Percentiles rank a stretch among this genome's conserved stretches.
phyloP scores from a whole-genome alignment of 2,329 filamentous ascomycete genomes.

The Xylariaceae sp. region DNA sequence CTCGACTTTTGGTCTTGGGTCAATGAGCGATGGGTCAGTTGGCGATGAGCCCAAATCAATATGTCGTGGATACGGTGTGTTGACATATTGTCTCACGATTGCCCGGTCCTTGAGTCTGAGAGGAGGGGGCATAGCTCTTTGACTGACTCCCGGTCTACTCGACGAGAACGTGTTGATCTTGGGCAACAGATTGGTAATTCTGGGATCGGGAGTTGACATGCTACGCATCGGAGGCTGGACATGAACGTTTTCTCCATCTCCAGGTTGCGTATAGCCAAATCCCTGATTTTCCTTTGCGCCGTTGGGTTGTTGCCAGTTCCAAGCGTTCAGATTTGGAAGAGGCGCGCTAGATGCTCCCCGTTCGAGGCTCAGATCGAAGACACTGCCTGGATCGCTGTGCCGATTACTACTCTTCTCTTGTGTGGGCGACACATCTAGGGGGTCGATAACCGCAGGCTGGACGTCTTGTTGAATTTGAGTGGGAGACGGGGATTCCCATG shows the following conservation, averaged over 20 bases:
- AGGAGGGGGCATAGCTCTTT: slow-evolving; percentile 19
- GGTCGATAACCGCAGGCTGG: not conserved
- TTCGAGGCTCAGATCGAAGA: slow-evolving; percentile 13
- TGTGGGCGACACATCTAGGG: not conserved
- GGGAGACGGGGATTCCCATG: not conserved
- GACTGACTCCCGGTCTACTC: slow-evolving; percentile 11
- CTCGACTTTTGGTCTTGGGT: too few species aligned
- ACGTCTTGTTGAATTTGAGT: not conserved
- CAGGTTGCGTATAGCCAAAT: not conserved
- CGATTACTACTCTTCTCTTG: slow-evolving; percentile 20
- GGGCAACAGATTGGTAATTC: slow-evolving; percentile 19
- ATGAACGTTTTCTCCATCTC: not conserved
- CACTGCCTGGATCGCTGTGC: slow-evolving; percentile 28
- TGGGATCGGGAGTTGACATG: not conserved
- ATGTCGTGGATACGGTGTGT: slow-evolving; percentile 24
- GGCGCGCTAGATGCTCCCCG: slow-evolving; percentile 19
- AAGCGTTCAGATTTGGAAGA: slow-evolving; percentile 12
- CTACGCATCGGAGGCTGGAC: not conserved
- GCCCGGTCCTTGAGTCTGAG: slow-evolving; percentile 23
- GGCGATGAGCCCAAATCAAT: slow-evolving; percentile 8
- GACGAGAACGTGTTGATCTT: slow-evolving; percentile 19
- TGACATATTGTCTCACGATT: slow-evolving; percentile 20
- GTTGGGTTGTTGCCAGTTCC: not conserved
- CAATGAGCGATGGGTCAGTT: slow-evolving; percentile 2
- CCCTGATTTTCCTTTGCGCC: slow-evolving; percentile 5